These are phyloP conservation scores for Lolium perenne DNA, from an alignment of 176 grass and related monocot genomes.

Conservation along the genomic window DNA sequence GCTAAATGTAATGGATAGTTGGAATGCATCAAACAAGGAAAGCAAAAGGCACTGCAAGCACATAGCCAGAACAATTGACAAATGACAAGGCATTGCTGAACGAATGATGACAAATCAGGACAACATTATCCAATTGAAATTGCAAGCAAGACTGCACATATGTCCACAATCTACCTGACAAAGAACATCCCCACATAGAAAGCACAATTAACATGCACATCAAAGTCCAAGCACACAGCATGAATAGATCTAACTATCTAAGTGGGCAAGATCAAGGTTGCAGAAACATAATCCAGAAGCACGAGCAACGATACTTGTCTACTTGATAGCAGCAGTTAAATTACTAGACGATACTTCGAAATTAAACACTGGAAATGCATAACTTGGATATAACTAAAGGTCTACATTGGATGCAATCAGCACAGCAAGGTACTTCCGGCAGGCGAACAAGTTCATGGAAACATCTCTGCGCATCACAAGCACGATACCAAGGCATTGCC, in stretches of 20 bases:
- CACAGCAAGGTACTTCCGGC: neutral
- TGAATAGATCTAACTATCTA: slow-evolving; percentile 1
- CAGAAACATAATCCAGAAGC: neutral
- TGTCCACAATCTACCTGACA: neutral
- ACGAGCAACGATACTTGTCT: neutral
- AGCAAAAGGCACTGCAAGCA: neutral
- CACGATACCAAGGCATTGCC: slow-evolving; percentile 28
- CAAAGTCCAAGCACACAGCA: slow-evolving; percentile 9
- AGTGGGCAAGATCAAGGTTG: neutral
- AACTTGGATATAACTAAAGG: neutral
- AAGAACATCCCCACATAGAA: neutral
- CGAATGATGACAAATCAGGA: neutral
- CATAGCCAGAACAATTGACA: neutral
- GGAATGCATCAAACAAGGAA: neutral
- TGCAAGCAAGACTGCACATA: neutral
- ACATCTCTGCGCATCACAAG: neutral
- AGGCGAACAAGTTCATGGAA: neutral
- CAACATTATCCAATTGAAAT: neutral
- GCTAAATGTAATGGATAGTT: neutral
- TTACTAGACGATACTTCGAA: neutral
- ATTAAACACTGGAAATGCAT: neutral
- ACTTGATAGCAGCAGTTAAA: neutral
- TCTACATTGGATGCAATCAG: slow-evolving; percentile 14
- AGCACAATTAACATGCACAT: neutral
- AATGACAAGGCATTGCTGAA: neutral